A percentile compares a stretch with the other conserved stretches of the same genome.
Evolutionary conservation across 2,329 filamentous ascomycete genomes (phyloP).

Genomic region (Colletotrichum sp.): DNA sequence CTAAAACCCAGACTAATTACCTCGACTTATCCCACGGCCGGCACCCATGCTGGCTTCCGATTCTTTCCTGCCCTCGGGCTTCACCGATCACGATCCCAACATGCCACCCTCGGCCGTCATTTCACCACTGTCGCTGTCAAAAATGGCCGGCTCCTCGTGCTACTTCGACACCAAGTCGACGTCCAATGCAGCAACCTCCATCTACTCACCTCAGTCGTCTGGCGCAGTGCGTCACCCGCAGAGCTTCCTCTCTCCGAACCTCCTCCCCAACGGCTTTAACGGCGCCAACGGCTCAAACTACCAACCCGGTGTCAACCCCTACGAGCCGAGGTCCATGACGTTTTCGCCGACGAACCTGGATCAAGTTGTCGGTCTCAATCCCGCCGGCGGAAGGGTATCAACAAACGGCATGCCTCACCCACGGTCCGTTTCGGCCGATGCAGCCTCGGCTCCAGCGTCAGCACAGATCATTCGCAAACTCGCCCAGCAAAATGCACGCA

Average conservation of each 20-base stretch:
- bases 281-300: neutral
- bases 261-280: constrained; percentile 1
- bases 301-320: neutral
- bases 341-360: constrained; percentile 19
- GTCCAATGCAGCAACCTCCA: constrained; percentile 23
- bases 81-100: constrained; percentile 36
- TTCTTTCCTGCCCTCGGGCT: constrained; percentile 46
- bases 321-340: constrained; percentile 13
- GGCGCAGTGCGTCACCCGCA: constrained; percentile 22
- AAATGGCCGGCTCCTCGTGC: constrained; percentile 30
- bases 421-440: constrained; percentile 31
- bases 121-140: constrained; percentile 41
- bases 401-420: constrained; percentile 32
- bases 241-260: constrained; percentile 28
- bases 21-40: constrained; percentile 6
- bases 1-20: neutral
- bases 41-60: constrained; percentile 49
- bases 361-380: neutral
- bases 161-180: constrained; percentile 40
- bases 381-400: constrained; percentile 25
- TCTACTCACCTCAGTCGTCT: constrained; percentile 27
- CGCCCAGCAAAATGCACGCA: constrained; percentile 45
- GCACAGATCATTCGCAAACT: constrained; percentile 44
- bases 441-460: constrained; percentile 26
- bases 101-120: constrained; percentile 39